Evolutionary conservation across 1,139 yeast genomes (phyloP).

Genomic region (Diutina scorzettiae): DNA sequence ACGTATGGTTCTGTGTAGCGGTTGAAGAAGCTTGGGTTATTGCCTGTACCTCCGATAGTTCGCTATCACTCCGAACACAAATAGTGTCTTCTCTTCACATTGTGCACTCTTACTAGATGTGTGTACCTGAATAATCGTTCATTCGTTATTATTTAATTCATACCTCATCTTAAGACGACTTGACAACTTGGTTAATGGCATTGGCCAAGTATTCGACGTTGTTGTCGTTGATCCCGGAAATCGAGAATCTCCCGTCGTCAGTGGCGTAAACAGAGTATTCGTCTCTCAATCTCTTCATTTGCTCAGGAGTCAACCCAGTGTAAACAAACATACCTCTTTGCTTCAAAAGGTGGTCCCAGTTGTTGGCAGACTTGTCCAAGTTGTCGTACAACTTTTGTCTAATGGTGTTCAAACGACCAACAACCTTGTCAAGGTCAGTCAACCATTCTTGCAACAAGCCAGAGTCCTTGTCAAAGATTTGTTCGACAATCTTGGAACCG

Average conservation of each 20-base stretch:
- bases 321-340: conserved; percentile 97
- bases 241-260: conserved; percentile 81
- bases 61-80: too few relatives aligned
- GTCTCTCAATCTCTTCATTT: conserved; percentile 56
- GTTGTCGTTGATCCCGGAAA: conserved; percentile 73
- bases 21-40: too few relatives aligned
- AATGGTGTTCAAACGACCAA: conserved; percentile 64
- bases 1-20: too few relatives aligned
- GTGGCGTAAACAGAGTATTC: conserved; percentile 77
- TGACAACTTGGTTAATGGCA: conserved; percentile 52
- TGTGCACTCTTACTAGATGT: too few relatives aligned
- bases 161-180: conserved; percentile 12
- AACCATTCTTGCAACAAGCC: conserved; percentile 65
- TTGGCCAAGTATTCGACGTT: conserved; percentile 79
- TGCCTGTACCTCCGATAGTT: too few relatives aligned
- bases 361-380: conserved; percentile 42
- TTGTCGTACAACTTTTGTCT: conserved; percentile 53
- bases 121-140: background rate
- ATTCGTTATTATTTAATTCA: background rate
- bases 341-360: conserved; percentile 78
- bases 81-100: too few relatives aligned
- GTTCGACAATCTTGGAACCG: conserved; percentile 81
- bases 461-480: conserved; percentile 47
- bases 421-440: conserved; percentile 64
- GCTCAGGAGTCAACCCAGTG: conserved; percentile 67